Percentiles rank a stretch among this genome's conserved stretches.
Evolutionary conservation across 1,139 yeast genomes (phyloP).

Genomic region (Protomyces gravidus): DNA sequence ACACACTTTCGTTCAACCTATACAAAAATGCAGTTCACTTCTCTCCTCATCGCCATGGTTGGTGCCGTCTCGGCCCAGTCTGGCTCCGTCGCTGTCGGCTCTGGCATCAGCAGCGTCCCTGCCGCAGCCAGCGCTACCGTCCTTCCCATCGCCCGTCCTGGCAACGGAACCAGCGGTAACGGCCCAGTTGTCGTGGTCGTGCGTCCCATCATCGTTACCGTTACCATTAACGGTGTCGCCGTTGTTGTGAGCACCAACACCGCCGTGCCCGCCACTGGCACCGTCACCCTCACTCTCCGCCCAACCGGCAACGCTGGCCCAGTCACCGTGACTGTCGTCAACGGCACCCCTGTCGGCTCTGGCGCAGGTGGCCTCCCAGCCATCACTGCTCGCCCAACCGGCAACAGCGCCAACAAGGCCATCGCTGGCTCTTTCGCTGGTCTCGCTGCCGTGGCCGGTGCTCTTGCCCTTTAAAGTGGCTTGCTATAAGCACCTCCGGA

Average conservation of each 20-base stretch:
- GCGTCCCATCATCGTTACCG: background rate
- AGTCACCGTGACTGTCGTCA: conserved; percentile 2
- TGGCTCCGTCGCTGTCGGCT: background rate
- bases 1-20: background rate
- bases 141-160: background rate
- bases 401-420: conserved; percentile 2
- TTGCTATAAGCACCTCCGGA: too few relatives aligned
- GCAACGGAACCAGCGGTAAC: background rate
- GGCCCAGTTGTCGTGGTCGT: background rate
- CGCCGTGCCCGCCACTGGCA: background rate
- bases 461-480: background rate
- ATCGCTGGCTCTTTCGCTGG: background rate
- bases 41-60: conserved; percentile 4
- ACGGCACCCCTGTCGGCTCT: background rate
- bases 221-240: background rate
- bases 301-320: background rate
- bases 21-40: background rate
- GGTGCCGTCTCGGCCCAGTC: conserved; percentile 7
- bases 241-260: background rate
- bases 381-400: background rate
- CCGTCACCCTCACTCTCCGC: background rate
- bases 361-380: background rate
- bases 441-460: background rate
- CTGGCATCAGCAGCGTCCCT: background rate
- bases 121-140: background rate